These are phyloP conservation scores for Verticillium dahliae DNA, from an alignment of 2,329 filamentous ascomycete species.

Conservation along the genomic window DNA sequence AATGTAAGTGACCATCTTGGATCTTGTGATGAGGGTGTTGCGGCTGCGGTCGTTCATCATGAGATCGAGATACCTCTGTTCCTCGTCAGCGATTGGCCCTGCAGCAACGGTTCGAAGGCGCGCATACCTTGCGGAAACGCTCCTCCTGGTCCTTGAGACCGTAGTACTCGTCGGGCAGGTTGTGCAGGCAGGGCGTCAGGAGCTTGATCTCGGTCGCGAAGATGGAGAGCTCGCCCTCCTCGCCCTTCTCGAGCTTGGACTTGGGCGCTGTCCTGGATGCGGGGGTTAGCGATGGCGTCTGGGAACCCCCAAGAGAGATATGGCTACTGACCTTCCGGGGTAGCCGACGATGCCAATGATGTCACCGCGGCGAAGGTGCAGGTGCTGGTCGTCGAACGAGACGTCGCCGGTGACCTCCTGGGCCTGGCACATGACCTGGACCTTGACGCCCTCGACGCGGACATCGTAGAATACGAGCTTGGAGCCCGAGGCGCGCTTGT, in stretches of 20 bases:
- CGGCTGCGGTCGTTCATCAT: slow-evolving; percentile 92
- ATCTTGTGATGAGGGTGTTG: slow-evolving; percentile 75
- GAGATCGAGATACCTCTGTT: slow-evolving; percentile 76
- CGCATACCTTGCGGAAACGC: slow-evolving; percentile 65
- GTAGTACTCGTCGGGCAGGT: slow-evolving; percentile 83
- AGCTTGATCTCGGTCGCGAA: slow-evolving; percentile 83
- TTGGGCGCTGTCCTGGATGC: slow-evolving; percentile 68
- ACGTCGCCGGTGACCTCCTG: slow-evolving; percentile 65
- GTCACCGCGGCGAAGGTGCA: slow-evolving; percentile 83
- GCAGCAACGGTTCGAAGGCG: not conserved
- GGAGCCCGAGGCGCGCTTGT: slow-evolving; percentile 71
- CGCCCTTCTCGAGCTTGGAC: slow-evolving; percentile 71
- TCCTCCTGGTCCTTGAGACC: slow-evolving; percentile 95
- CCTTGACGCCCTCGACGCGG: slow-evolving; percentile 54
- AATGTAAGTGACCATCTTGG: slow-evolving; percentile 84
- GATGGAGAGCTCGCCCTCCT: slow-evolving; percentile 88
- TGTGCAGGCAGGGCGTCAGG: slow-evolving; percentile 84
- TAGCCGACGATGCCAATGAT: slow-evolving; percentile 84
- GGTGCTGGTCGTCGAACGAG: slow-evolving; percentile 81
- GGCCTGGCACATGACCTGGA: slow-evolving; percentile 90
- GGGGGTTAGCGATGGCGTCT: not conserved
- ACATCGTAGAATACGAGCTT: slow-evolving; percentile 93
- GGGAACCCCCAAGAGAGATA: not conserved
- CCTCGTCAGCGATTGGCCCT: not conserved
- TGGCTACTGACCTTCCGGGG: slow-evolving; percentile 44